phyloP scores from a whole-genome alignment of 352 stramenopile genomes.

The Phytophthora constricta region DNA sequence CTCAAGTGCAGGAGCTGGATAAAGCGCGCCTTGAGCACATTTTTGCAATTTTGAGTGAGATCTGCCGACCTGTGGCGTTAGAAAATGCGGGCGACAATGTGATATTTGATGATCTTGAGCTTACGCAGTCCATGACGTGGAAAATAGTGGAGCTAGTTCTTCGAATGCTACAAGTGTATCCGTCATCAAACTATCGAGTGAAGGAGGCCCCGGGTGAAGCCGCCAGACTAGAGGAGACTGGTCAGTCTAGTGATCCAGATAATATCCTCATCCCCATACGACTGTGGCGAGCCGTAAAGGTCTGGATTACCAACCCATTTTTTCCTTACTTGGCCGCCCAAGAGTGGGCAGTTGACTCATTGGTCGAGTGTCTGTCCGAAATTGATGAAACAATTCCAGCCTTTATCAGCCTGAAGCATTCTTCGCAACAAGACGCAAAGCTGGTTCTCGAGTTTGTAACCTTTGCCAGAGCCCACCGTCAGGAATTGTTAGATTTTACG shows the following conservation, averaged over 20 bases:
- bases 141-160: slow-evolving; percentile 54
- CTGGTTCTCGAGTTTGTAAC: slow-evolving; percentile 43
- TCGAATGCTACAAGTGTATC: slow-evolving; percentile 41
- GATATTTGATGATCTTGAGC: slow-evolving; percentile 28
- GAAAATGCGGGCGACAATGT: slow-evolving; percentile 11
- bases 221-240: neutral
- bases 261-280: slow-evolving; percentile 36
- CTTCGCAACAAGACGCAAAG: slow-evolving; percentile 23
- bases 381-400: slow-evolving; percentile 42
- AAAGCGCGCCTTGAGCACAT: slow-evolving; percentile 52
- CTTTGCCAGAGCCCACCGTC: slow-evolving; percentile 21
- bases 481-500: slow-evolving; percentile 22
- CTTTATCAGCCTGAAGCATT: slow-evolving; percentile 42
- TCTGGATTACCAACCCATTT: slow-evolving; percentile 32
- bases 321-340: slow-evolving; percentile 30
- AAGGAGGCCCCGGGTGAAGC: neutral
- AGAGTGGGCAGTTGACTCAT: slow-evolving; percentile 43
- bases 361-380: slow-evolving; percentile 23
- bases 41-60: slow-evolving; percentile 41
- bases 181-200: slow-evolving; percentile 39
- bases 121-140: slow-evolving; percentile 36
- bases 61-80: slow-evolving; percentile 33
- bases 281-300: slow-evolving; percentile 53
- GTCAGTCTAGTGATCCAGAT: slow-evolving; percentile 1
- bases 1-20: slow-evolving; percentile 33